Evolutionary conservation across 1,139 yeast genomes (phyloP), one percentile per base, ranked within the genome.

Genomic region (Protomyces macrosporus): DNA sequence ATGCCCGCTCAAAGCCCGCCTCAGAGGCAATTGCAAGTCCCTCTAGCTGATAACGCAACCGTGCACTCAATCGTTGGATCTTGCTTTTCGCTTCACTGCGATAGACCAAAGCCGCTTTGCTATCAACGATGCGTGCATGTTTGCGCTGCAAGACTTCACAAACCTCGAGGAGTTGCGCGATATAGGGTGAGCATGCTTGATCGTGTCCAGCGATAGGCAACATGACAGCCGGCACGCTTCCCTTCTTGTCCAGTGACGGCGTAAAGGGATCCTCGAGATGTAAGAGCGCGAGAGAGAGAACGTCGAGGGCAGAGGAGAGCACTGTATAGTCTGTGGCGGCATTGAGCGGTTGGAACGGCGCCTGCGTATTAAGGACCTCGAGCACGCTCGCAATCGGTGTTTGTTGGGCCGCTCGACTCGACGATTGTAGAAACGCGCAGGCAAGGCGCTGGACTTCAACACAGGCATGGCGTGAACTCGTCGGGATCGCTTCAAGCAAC

Each of bases 81-180:
- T 54, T 50, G 30, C 50, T 57, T 30, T 63, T 56, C 9, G 63
- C 63, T 39, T 63, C 58, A 6, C 48, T 50, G 12, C 62, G 53
- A 16, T 36, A 10, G 36, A 62, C 48, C 51, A 60, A 60, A 4
- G 63, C 58, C 37, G 63, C 63, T 33, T 54, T 60, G 37, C 54
- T 35, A 36, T 60, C 63, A n/a, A 60, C 50, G 23, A 60, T 60
- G 12, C 58, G 58, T 12, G 57, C 63, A 32, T 60, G 63, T 7
- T 52, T 39, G 32, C 45, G 50, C 45, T 60, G 58, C 33, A 60
- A 37, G 4, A 6, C 33, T 16, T 42, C 48, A 42, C 30, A n/a
- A 6, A 42, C 10, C 9, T 16, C 32, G 10, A 16, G 10, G 30
- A 42, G 23, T 7, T 42, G 48, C 7, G 48, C 48, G 10, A 42